These are phyloP conservation scores for Ganoderma multipileum DNA, from an alignment of 1,284 basidiomycete genomes.

Conservation along the genomic window DNA sequence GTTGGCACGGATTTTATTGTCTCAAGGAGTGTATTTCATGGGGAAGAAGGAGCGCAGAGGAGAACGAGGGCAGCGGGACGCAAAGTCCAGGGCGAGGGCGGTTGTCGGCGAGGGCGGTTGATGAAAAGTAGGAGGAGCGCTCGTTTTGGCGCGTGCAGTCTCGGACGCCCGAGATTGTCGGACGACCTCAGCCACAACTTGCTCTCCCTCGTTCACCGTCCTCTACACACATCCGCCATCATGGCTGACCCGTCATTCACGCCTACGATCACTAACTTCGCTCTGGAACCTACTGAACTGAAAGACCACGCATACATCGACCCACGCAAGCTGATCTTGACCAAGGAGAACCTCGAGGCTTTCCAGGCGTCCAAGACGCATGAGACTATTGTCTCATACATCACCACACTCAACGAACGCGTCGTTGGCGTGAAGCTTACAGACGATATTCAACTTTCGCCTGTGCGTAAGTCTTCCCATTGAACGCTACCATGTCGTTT, in stretches of 20 bases:
- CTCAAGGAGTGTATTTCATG: not conserved
- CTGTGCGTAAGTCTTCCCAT: slow-evolving; percentile 50
- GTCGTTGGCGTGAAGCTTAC: slow-evolving; percentile 83
- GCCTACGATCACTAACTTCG: not conserved
- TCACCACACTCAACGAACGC: slow-evolving; percentile 80
- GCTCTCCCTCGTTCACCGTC: not conserved
- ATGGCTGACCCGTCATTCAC: slow-evolving; percentile 1
- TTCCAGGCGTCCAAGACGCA: slow-evolving; percentile 85
- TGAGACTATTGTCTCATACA: slow-evolving; percentile 72
- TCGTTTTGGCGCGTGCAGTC: not conserved
- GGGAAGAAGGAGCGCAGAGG: not conserved
- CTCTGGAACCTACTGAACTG: not conserved
- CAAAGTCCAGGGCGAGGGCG: not conserved
- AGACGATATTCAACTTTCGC: slow-evolving; percentile 62
- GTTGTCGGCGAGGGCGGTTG: too few relatives aligned
- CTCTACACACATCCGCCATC: not conserved
- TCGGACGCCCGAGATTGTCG: not conserved
- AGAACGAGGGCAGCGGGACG: not conserved
- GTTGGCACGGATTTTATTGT: too few relatives aligned
- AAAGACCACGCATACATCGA: slow-evolving; percentile 15
- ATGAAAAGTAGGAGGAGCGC: slow-evolving; percentile 14
- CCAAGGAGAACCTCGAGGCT: slow-evolving; percentile 79
- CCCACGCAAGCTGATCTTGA: slow-evolving; percentile 82
- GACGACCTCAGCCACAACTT: not conserved
- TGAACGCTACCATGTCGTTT: not conserved